Conservation (phyloP, 1,139 yeast genomes). For the Candida sp. region DNA sequence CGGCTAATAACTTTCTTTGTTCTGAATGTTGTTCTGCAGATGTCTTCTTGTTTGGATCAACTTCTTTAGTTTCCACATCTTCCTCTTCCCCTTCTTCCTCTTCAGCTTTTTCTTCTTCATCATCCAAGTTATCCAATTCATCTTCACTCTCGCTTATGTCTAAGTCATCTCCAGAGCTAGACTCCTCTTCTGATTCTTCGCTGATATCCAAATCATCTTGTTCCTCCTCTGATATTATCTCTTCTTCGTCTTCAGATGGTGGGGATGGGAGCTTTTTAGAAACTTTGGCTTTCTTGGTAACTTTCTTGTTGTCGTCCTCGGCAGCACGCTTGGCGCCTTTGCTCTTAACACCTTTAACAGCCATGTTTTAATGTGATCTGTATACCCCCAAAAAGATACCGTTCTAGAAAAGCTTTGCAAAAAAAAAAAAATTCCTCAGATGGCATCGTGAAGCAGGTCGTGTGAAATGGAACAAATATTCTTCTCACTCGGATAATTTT, state of each 20-base stretch:
- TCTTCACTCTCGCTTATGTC: conserved; percentile 11
- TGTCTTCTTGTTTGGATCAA: conserved; percentile 50
- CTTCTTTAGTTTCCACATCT: conserved; percentile 17
- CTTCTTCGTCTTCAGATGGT: conserved; percentile 17
- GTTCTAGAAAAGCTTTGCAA: not conserved
- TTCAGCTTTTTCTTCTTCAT: conserved; percentile 19
- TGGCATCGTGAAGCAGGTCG: not conserved
- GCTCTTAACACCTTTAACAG: conserved; percentile 7
- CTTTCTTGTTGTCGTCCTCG: conserved; percentile 18
- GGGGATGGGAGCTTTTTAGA: conserved; percentile 19
- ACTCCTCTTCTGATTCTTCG: conserved; percentile 13
- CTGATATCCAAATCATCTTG: conserved; percentile 16
- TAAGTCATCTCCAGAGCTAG: conserved; percentile 20
- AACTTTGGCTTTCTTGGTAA: conserved; percentile 33
- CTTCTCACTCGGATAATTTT: not conserved
- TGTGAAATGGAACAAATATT: not conserved
- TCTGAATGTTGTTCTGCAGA: conserved; percentile 81
- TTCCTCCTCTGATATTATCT: conserved; percentile 11
- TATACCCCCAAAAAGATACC: not conserved
- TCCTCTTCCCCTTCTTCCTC: conserved; percentile 22
- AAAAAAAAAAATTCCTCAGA: conserved; percentile 2
- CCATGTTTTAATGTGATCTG: conserved; percentile 20
- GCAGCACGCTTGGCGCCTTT: conserved; percentile 38
- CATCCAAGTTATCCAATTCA: conserved; percentile 26
- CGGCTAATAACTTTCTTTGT: conserved; percentile 77